Evolutionary conservation across 345 rosid genomes (phyloP).

Genomic region (Populus alba): DNA sequence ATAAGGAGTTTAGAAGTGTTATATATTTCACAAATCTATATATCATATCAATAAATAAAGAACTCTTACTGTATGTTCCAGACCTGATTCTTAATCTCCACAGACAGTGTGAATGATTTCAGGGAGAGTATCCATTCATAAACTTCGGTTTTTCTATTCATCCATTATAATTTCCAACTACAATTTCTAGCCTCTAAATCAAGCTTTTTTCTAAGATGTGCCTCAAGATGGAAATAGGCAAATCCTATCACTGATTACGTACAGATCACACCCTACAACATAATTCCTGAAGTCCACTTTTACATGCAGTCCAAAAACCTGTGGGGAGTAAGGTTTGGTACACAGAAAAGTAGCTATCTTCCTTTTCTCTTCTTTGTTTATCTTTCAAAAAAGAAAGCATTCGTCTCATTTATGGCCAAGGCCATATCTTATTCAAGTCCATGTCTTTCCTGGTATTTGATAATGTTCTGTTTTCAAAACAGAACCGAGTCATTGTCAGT

Average conservation of each 20-base stretch:
- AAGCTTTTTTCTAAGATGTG: not conserved
- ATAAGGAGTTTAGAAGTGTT: not conserved
- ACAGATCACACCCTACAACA: not conserved
- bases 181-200: not conserved
- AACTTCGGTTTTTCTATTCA: not conserved
- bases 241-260: not conserved
- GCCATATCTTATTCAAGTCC: not conserved
- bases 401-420: not conserved
- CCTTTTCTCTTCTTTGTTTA: not conserved
- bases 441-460: not conserved
- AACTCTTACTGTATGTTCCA: not conserved
- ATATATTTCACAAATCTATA: not conserved
- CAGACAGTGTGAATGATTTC: not conserved
- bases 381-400: not conserved
- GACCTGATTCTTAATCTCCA: not conserved
- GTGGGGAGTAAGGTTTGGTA: not conserved
- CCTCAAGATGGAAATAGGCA: not conserved
- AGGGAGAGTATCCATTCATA: not conserved
- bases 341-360: not conserved
- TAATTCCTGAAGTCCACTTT: not conserved
- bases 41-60: not conserved
- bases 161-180: not conserved
- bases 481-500: not conserved
- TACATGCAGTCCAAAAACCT: not conserved
- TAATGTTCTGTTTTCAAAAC: not conserved